Conservation (phyloP, 2,329 filamentous ascomycete genomes). For the Pseudofabraea citricarpa region DNA sequence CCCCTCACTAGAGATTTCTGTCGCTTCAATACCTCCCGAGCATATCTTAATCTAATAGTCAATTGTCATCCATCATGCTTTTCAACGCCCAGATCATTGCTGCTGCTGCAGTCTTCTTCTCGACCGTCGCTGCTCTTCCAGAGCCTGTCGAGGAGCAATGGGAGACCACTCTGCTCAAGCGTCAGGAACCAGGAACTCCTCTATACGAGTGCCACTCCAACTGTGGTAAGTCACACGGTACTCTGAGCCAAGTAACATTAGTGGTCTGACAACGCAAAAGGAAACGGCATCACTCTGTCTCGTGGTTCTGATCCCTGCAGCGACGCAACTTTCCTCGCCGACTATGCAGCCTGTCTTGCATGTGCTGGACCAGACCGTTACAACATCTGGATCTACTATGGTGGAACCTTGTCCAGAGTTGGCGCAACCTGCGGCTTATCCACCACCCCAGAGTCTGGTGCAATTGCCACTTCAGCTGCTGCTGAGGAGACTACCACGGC, state of each 20-base stretch:
- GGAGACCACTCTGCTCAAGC: too few species aligned
- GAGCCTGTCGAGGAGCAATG: too few species aligned
- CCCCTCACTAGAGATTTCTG: too few species aligned
- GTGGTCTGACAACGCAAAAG: too few species aligned
- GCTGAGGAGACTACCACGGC: neutral
- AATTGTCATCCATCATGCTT: too few species aligned
- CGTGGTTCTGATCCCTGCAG: too few species aligned
- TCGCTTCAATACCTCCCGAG: too few species aligned
- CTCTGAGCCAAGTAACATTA: too few species aligned
- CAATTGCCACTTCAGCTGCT: neutral
- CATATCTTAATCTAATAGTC: too few species aligned
- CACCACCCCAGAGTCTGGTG: neutral
- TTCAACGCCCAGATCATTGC: too few species aligned
- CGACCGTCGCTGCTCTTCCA: neutral
- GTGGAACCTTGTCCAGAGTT: neutral
- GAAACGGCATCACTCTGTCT: too few species aligned
- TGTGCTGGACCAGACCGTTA: slow-evolving; percentile 16
- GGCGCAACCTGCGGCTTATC: neutral
- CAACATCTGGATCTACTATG: slow-evolving; percentile 14
- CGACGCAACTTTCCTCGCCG: slow-evolving; percentile 10
- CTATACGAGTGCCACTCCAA: slow-evolving; percentile 5
- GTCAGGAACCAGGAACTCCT: slow-evolving; percentile 1
- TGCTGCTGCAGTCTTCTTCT: neutral
- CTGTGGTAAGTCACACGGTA: slow-evolving; percentile 3
- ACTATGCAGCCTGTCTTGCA: slow-evolving; percentile 14